Conservation (phyloP, 257 asterid species). For the Forsythia suspensa region DNA sequence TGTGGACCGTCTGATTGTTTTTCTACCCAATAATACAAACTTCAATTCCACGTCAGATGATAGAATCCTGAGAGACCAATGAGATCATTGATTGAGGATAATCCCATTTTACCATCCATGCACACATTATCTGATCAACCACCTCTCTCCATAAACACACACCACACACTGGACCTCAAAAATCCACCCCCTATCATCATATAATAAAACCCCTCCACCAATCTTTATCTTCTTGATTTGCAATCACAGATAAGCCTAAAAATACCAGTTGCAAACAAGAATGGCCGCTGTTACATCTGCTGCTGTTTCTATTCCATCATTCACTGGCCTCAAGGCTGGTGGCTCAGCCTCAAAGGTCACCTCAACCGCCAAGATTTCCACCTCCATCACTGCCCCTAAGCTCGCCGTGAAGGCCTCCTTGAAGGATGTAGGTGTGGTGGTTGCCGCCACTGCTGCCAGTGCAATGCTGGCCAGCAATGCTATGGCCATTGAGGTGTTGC, state of each 20-base stretch:
- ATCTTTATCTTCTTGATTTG: constrained; percentile 29
- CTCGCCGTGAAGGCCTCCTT: constrained; percentile 55
- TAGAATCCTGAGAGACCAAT: constrained; percentile 45
- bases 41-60: constrained; percentile 45
- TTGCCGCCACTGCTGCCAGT: constrained; percentile 70
- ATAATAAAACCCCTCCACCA: constrained; percentile 32
- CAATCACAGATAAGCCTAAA: neutral
- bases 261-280: neutral
- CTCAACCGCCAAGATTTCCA: constrained; percentile 26
- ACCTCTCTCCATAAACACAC: constrained; percentile 20
- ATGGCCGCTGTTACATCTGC: constrained; percentile 76
- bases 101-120: constrained; percentile 20
- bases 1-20: neutral
- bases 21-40: constrained; percentile 27
- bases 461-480: constrained; percentile 71
- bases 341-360: constrained; percentile 32
- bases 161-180: constrained; percentile 36
- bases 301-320: constrained; percentile 68
- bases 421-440: constrained; percentile 61
- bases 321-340: constrained; percentile 63
- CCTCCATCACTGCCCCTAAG: constrained; percentile 36
- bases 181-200: constrained; percentile 22
- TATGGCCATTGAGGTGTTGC: constrained; percentile 57
- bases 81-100: constrained; percentile 29
- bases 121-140: constrained; percentile 31